Evolutionary conservation across 192 early-diverging fungal species (phyloP), one percentile per base, ranked within the genome.

Genomic region (Backusella tarrabulga): DNA sequence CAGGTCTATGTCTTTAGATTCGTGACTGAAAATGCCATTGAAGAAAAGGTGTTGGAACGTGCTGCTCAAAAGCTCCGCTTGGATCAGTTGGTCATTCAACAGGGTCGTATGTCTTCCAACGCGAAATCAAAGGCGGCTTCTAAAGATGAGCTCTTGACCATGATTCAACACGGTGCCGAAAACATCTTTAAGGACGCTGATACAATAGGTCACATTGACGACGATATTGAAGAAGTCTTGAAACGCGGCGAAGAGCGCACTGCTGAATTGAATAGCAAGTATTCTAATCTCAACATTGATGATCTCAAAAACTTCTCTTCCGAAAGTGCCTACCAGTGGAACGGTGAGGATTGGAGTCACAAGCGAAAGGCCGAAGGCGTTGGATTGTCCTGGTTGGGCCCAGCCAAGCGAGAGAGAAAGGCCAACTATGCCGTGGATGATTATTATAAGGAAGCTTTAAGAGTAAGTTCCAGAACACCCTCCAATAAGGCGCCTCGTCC

Each of bases 31-130:
- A 95, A 97, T 77, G 92, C 95, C 12, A 94, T 99, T 78, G 98
- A 99, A 84, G 98, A 99, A 81, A 98, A 97, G 83, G 95, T 99
- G 1, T 83, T 99, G 46, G 97, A 99, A 82, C 86, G 93, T 68
- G 98, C 98, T n/a, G 95, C 96, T 26, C 96, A 98, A 83, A 98
- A 99, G 83, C 86, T 98, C 66, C 88, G 96, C 17, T 86, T 99
- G 21, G 98, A 99, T 80, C 96, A 98, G 84, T 87, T 99, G 67
- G 98, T 98, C n/a, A 98, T 98, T 81, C 98, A 99, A 84, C 98
- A 98, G 80, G 97, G 97, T 11, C 90, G 94, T 21, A 83, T 93
- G 7, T 46, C 94, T 84, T 34, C 38, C 17, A 34, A 26, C 14
- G 4, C 68, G 54, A 74, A 81, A 50, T 73, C 46, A 15, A 74